Percentiles rank a stretch among this genome's conserved stretches.
phyloP scores from a whole-genome alignment of 2,329 filamentous ascomycete genomes.

The Fusarium austroafricanum region DNA sequence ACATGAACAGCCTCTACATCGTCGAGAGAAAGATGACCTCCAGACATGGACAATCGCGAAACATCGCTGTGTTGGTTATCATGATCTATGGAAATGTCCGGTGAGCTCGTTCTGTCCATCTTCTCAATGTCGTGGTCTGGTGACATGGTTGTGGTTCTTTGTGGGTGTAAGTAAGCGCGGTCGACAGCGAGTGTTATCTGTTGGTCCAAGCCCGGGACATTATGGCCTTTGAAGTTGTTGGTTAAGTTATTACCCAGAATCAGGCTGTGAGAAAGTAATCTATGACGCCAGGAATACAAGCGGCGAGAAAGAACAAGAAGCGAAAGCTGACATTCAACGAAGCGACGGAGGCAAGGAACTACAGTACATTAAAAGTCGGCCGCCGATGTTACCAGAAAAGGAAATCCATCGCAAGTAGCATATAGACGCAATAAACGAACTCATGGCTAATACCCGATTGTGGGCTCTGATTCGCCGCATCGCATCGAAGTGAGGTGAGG shows the following conservation, averaged over 20 bases:
- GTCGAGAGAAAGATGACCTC: conserved; percentile 56
- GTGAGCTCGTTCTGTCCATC: conserved; percentile 49
- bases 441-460: conserved; percentile 25
- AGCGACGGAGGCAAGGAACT: background rate
- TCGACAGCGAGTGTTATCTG: conserved; percentile 13
- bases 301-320: conserved; percentile 1
- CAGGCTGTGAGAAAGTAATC: background rate
- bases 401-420: background rate
- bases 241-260: conserved; percentile 1
- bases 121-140: conserved; percentile 47
- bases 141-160: conserved; percentile 23
- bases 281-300: conserved; percentile 27
- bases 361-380: background rate
- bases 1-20: conserved; percentile 68
- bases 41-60: conserved; percentile 47
- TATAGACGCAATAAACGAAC: conserved; percentile 21
- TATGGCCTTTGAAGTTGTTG: background rate
- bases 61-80: conserved; percentile 17
- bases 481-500: conserved; percentile 17
- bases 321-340: background rate
- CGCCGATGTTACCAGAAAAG: background rate
- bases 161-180: background rate
- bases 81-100: conserved; percentile 48
- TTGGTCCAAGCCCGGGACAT: conserved; percentile 33
- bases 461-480: conserved; percentile 18